Percentiles rank a stretch among this genome's conserved stretches.
Evolutionary conservation across 2,329 filamentous ascomycete genomes (phyloP).

Genomic region (Monosporascus sp.): DNA sequence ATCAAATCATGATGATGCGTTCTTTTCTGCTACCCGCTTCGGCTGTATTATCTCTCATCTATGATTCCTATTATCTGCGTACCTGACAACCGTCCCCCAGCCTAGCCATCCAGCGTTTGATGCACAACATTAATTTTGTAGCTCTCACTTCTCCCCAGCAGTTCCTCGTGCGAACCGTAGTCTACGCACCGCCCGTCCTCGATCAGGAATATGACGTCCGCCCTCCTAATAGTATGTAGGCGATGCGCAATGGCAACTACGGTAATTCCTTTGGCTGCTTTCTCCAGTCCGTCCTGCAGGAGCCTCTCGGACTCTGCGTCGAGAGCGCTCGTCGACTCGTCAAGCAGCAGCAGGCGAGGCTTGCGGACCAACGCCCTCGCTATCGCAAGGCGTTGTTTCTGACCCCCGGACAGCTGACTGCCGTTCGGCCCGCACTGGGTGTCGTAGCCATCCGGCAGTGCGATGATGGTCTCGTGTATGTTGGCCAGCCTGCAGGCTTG

Average conservation of each 20-base stretch:
- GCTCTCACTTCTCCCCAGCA: slow-evolving; percentile 46
- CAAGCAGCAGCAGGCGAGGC: slow-evolving; percentile 69
- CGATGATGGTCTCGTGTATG: slow-evolving; percentile 62
- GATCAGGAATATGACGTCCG: slow-evolving; percentile 54
- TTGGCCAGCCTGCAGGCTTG: slow-evolving; percentile 63
- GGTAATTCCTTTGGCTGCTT: slow-evolving; percentile 47
- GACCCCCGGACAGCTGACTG: slow-evolving; percentile 70
- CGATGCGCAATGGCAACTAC: slow-evolving; percentile 56
- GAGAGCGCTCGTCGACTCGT: slow-evolving; percentile 76
- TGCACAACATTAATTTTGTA: slow-evolving; percentile 49
- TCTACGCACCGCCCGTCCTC: slow-evolving; percentile 49
- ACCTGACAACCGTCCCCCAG: not conserved
- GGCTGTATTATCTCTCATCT: not conserved
- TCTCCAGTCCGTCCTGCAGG: slow-evolving; percentile 62
- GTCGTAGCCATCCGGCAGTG: slow-evolving; percentile 60
- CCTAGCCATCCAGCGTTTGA: slow-evolving; percentile 36
- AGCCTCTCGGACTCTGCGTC: slow-evolving; percentile 64
- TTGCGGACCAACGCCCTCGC: slow-evolving; percentile 69
- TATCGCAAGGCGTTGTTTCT: slow-evolving; percentile 73
- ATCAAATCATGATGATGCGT: no score
- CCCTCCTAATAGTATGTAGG: slow-evolving; percentile 50
- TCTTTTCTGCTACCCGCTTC: no score
- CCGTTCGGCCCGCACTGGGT: slow-evolving; percentile 68
- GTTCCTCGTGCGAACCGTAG: slow-evolving; percentile 47
- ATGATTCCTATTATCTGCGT: no score